Conservation (phyloP, 1,284 basidiomycete genomes). For the Trametes hirsuta region DNA sequence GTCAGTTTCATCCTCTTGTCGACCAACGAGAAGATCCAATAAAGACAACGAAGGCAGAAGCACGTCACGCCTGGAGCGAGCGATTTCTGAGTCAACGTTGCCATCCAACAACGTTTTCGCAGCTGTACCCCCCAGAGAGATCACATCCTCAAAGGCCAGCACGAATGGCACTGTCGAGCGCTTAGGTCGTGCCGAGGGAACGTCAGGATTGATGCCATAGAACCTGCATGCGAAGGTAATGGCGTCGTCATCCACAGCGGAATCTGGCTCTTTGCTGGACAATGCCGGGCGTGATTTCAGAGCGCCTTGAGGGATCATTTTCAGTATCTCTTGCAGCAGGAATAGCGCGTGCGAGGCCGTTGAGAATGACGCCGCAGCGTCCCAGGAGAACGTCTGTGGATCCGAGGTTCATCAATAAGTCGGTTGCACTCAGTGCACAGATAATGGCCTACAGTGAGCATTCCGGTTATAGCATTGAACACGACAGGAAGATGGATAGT, state of each 20-base stretch:
- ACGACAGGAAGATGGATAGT: slow-evolving; percentile 81
- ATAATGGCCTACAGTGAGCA: slow-evolving; percentile 53
- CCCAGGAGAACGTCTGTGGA: neutral
- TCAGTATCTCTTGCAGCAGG: slow-evolving; percentile 57
- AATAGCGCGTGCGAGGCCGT: slow-evolving; percentile 49
- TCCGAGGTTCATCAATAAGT: no score
- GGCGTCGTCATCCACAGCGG: slow-evolving; percentile 41
- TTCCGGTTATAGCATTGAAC: slow-evolving; percentile 67
- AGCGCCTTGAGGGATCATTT: slow-evolving; percentile 52
- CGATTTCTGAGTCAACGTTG: slow-evolving; percentile 24
- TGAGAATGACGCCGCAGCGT: slow-evolving; percentile 29
- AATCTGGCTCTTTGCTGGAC: slow-evolving; percentile 37
- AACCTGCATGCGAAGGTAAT: slow-evolving; percentile 58
- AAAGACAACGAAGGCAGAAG: slow-evolving; percentile 54
- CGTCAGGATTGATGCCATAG: slow-evolving; percentile 50
- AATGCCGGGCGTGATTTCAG: slow-evolving; percentile 54
- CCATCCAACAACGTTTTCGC: slow-evolving; percentile 42
- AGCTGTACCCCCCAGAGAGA: slow-evolving; percentile 49
- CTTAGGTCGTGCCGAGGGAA: slow-evolving; percentile 18
- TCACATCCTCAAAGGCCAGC: slow-evolving; percentile 57
- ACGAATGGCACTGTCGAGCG: slow-evolving; percentile 52
- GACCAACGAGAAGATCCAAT: slow-evolving; percentile 50
- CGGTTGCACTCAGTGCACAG: neutral
- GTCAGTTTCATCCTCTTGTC: slow-evolving; percentile 40
- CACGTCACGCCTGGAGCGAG: slow-evolving; percentile 45